Percentiles rank a stretch among this genome's conserved stretches.
Evolutionary conservation across 1,139 yeast species (phyloP).

Genomic region (Pichia sp.): DNA sequence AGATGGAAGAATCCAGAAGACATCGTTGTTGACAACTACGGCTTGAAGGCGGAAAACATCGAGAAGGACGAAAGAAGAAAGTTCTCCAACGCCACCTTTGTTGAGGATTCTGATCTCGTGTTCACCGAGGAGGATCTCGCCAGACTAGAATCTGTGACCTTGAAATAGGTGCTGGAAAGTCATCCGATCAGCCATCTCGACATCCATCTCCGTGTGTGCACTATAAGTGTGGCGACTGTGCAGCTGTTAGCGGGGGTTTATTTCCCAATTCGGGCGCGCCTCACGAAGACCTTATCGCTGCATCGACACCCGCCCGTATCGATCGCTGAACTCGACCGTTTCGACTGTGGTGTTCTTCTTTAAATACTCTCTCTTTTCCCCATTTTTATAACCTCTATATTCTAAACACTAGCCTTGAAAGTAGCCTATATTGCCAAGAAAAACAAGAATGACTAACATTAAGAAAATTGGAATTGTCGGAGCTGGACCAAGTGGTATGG

Average conservation of each 20-base stretch:
- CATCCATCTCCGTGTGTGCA: too few relatives aligned
- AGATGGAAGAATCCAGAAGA: constrained; percentile 35
- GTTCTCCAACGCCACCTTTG: not conserved
- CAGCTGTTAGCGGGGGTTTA: not conserved
- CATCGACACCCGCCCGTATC: too few relatives aligned
- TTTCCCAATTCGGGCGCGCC: not conserved
- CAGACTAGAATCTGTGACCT: not conserved
- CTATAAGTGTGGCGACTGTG: not conserved
- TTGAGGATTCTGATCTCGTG: not conserved
- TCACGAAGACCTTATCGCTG: too few relatives aligned
- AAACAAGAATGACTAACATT: not conserved
- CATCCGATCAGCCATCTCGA: too few relatives aligned
- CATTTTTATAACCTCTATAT: too few relatives aligned
- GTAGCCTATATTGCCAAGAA: too few relatives aligned
- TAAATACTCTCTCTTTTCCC: too few relatives aligned
- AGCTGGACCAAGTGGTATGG: constrained; percentile 40
- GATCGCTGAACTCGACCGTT: not conserved
- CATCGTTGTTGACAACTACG: constrained; percentile 14
- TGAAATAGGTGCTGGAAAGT: too few relatives aligned
- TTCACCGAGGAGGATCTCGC: not conserved
- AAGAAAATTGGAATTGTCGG: constrained; percentile 37
- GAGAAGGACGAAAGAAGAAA: constrained; percentile 10
- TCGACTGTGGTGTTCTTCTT: not conserved
- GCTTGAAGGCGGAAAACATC: constrained; percentile 8
- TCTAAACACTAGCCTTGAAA: too few relatives aligned